Evolutionary conservation across 1,284 basidiomycete genomes (phyloP).

Genomic region (Irpex sp.): DNA sequence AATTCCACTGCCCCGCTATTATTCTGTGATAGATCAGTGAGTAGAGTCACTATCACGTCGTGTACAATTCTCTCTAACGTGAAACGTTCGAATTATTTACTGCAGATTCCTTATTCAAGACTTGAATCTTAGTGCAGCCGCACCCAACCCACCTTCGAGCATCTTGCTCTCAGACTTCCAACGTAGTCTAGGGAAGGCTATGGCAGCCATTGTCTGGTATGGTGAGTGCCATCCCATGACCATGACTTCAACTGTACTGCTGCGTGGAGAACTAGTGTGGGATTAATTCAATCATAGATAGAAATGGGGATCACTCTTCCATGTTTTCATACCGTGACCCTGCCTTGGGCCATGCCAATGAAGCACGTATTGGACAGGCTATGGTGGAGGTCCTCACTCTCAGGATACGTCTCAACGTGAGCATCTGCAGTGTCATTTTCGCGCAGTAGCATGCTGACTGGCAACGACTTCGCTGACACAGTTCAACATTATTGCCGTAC

Average conservation of each 20-base stretch:
- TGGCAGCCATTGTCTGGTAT: slow-evolving; percentile 8
- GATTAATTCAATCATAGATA: too few relatives aligned
- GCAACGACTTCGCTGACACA: not conserved
- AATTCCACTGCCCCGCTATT: too few relatives aligned
- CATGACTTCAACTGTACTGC: too few relatives aligned
- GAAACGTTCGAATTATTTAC: too few relatives aligned
- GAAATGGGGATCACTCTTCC: not conserved
- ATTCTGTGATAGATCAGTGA: too few relatives aligned
- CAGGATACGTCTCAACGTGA: not conserved
- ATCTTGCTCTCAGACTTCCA: not conserved
- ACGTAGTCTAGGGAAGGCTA: not conserved
- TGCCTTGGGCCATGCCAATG: too few relatives aligned
- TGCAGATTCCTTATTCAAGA: not conserved
- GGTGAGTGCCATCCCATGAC: slow-evolving; percentile 1
- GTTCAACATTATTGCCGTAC: not conserved
- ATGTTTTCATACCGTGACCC: too few relatives aligned
- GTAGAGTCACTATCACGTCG: too few relatives aligned
- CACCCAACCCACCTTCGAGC: too few relatives aligned
- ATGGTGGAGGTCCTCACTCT: not conserved
- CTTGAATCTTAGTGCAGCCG: not conserved
- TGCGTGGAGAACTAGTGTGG: too few relatives aligned
- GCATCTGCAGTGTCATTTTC: not conserved
- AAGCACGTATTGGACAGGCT: too few relatives aligned
- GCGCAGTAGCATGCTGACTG: not conserved
- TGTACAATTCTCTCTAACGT: too few relatives aligned